A percentile compares a stretch with the other conserved stretches of the same genome.
Evolutionary conservation across 2,329 filamentous ascomycete genomes (phyloP).

Genomic region (Dactylellina sp.): DNA sequence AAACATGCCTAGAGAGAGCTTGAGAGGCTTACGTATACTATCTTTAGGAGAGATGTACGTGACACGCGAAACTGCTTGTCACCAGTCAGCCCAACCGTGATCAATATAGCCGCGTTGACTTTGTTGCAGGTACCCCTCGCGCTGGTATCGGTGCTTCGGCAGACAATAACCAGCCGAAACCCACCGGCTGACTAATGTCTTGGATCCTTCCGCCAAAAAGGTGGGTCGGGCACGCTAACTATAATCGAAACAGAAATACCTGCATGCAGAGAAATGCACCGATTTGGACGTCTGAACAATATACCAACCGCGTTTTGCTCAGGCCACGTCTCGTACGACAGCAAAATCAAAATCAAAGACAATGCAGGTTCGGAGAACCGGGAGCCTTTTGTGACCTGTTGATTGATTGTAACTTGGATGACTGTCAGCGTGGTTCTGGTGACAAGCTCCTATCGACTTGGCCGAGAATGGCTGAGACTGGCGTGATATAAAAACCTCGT

Average conservation of each 20-base stretch:
- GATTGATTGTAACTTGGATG: too few species aligned
- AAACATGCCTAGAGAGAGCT: too few species aligned
- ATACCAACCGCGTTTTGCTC: too few species aligned
- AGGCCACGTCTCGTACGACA: not conserved
- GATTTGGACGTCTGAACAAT: too few species aligned
- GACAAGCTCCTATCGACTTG: not conserved
- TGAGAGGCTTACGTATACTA: too few species aligned
- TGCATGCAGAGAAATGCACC: too few species aligned
- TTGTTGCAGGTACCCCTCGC: not conserved
- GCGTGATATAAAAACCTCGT: not conserved
- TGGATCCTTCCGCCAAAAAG: constrained; percentile 1
- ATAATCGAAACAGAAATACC: not conserved
- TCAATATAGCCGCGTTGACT: not conserved
- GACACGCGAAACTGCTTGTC: too few species aligned
- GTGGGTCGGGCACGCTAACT: not conserved
- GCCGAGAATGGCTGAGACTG: not conserved
- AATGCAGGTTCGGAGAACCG: too few species aligned
- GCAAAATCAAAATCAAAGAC: not conserved
- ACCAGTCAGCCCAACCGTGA: too few species aligned
- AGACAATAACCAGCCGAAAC: not conserved
- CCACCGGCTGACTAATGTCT: constrained; percentile 4
- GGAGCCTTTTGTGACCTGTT: too few species aligned
- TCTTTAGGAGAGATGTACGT: too few species aligned
- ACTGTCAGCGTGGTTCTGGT: too few species aligned
- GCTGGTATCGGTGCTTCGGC: not conserved